A percentile compares a stretch with the other conserved stretches of the same genome.
Evolutionary conservation across 257 asterid species (phyloP).

Genomic region (Paulownia fortunei): DNA sequence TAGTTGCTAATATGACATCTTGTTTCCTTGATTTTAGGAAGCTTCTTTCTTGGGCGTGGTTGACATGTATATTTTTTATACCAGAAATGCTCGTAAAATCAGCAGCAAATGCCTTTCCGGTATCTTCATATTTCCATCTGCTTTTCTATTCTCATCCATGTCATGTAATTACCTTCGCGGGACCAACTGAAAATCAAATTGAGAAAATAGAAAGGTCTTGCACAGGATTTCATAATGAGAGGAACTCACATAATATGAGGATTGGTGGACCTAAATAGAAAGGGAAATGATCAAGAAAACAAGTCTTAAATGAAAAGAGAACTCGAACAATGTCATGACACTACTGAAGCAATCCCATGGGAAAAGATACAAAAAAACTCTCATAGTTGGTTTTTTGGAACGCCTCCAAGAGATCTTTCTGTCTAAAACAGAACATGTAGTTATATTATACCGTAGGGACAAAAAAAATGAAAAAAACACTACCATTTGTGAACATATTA

Average conservation of each 20-base stretch:
- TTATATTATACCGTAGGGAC: background rate
- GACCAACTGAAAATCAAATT: slow-evolving; percentile 17
- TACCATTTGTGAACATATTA: background rate
- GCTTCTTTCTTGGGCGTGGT: slow-evolving; percentile 99
- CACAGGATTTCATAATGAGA: slow-evolving; percentile 6
- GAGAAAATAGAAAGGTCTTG: slow-evolving; percentile 4
- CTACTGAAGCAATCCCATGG: slow-evolving; percentile 13
- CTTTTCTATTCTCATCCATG: slow-evolving; percentile 10
- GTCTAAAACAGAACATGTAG: background rate
- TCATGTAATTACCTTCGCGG: background rate
- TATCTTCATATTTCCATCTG: slow-evolving; percentile 35
- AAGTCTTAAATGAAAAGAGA: slow-evolving; percentile 4
- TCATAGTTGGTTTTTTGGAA: background rate
- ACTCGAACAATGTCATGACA: slow-evolving; percentile 3
- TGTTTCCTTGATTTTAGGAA: slow-evolving; percentile 66
- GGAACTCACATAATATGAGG: slow-evolving; percentile 12
- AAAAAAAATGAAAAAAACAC: background rate
- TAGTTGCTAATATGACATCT: slow-evolving; percentile 24
- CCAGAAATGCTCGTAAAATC: slow-evolving; percentile 94
- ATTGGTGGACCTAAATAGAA: background rate
- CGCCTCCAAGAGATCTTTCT: background rate
- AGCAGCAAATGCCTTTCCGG: slow-evolving; percentile 66
- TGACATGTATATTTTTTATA: slow-evolving; percentile 90
- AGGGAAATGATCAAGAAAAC: slow-evolving; percentile 10
- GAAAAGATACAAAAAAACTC: background rate